These are phyloP conservation scores for Nakazawaea ishiwadae DNA, from an alignment of 805 yeast genomes.

Conservation along the genomic window DNA sequence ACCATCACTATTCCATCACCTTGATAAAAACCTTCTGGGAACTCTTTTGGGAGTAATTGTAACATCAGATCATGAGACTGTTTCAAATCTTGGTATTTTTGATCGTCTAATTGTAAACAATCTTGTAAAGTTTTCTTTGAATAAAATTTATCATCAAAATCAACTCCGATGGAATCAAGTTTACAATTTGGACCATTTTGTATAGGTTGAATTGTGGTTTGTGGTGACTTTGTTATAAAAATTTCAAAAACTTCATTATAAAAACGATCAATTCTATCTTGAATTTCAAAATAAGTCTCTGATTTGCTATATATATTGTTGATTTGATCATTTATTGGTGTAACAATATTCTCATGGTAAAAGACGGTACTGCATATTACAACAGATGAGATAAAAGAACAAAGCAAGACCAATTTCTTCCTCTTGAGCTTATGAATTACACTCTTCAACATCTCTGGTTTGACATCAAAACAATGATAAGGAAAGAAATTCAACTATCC, in stretches of 20 bases:
- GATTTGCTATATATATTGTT: background rate
- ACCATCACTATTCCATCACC: slow-evolving; percentile 65
- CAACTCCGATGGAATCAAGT: background rate
- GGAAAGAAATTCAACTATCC: too few species aligned
- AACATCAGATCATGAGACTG: slow-evolving; percentile 44
- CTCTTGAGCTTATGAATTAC: background rate
- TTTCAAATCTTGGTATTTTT: slow-evolving; percentile 24
- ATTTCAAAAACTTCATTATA: slow-evolving; percentile 8
- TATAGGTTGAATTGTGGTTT: slow-evolving; percentile 19
- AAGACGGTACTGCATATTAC: background rate
- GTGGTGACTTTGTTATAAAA: slow-evolving; percentile 17
- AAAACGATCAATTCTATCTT: background rate
- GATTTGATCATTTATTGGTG: background rate
- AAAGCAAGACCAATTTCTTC: background rate
- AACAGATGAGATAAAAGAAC: background rate
- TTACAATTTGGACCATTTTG: slow-evolving; percentile 12
- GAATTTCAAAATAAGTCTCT: background rate
- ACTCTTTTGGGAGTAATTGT: slow-evolving; percentile 28
- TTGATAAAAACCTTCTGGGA: slow-evolving; percentile 35
- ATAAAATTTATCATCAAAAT: slow-evolving; percentile 1
- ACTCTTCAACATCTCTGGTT: background rate
- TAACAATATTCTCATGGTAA: background rate
- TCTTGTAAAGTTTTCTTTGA: slow-evolving; percentile 26
- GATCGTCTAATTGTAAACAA: slow-evolving; percentile 30
- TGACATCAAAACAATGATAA: too few species aligned